Evolutionary conservation across 1,284 basidiomycete species (phyloP), one percentile per base, ranked within the genome.

Genomic region (Microstroma glucosiphilum): DNA sequence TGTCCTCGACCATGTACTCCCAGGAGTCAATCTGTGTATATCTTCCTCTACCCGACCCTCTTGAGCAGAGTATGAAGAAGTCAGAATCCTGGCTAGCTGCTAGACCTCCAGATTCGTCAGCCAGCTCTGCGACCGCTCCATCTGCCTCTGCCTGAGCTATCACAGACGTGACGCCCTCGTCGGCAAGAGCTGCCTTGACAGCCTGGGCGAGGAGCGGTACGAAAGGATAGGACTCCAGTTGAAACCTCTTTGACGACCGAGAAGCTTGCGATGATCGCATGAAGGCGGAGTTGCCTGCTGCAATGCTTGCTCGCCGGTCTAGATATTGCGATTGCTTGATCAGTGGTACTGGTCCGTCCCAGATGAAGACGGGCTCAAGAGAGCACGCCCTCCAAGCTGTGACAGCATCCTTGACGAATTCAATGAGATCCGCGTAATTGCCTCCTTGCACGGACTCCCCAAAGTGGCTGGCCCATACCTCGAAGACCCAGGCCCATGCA

Each of bases 41-140:
- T 1, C 71, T 69, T 23, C 61, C 60, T 21, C 66, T 67, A n/a
- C 62, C 59, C 1, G 60, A 49, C 0, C 70, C 72, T 43, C 70
- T 58, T 9, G 73, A 61, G 48, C 71, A 75, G 25, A 75, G 66
- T 19, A 74, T 63, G 60, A 76, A 76, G 41, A 68, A 75, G 64
- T 76, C 73, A 1, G 67, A 69, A 57, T 76, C 73, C 26, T 69
- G 61, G 51, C 69, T 71, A 37, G 72, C 66, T 0, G 73, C 72
- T 65, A 70, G 69, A 0, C 72, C 73, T 6, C 62, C 58, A 51
- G 64, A 56, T 12, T 43, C n/a, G 15, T 60, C 59, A 3, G 73
- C 72, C 1, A 70, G 57, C 59, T 72, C 69, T 3, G 68, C 72
- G 8, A 76, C 71, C 6, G 66, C 65, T 15, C 69, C 56, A 55